Evolutionary conservation across 2,329 filamentous ascomycete genomes (phyloP).

Genomic region (Diaporthe citri): DNA sequence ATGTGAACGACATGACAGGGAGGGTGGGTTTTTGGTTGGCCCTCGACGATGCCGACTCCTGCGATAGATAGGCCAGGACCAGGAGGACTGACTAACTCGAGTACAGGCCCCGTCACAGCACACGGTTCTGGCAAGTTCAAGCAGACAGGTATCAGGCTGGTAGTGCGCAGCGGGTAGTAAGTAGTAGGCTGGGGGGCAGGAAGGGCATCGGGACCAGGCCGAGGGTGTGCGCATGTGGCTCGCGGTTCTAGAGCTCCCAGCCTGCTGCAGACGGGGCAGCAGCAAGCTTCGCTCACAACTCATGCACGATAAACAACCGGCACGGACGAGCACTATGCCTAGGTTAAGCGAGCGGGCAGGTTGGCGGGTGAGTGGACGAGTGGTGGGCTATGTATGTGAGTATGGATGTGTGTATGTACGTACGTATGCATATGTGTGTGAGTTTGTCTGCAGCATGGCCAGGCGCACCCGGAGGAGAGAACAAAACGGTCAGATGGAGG

Average conservation of each 20-base stretch:
- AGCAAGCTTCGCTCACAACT: slow-evolving; percentile 21
- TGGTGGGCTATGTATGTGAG: neutral
- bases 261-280: slow-evolving; percentile 8
- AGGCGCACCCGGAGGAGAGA: neutral
- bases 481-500: slow-evolving; percentile 13
- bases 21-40: slow-evolving; percentile 23
- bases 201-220: slow-evolving; percentile 17
- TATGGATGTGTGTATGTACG: neutral
- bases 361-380: slow-evolving; percentile 3
- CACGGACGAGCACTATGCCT: slow-evolving; percentile 3
- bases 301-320: slow-evolving; percentile 29
- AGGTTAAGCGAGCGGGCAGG: neutral
- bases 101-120: slow-evolving; percentile 1
- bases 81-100: slow-evolving; percentile 4
- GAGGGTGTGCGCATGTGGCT: slow-evolving; percentile 13
- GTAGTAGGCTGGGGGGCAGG: neutral
- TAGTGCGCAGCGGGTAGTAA: neutral
- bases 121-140: neutral
- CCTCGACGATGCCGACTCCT: slow-evolving; percentile 11
- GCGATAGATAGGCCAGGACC: slow-evolving; percentile 16
- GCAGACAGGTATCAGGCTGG: neutral
- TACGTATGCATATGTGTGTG: neutral
- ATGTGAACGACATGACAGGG: slow-evolving; percentile 1
- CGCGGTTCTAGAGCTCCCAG: slow-evolving; percentile 16
- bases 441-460: neutral